Evolutionary conservation across 2,329 filamentous ascomycete species (phyloP), one percentile per base, ranked within the genome.

Genomic region (Aspergillus neotritici): DNA sequence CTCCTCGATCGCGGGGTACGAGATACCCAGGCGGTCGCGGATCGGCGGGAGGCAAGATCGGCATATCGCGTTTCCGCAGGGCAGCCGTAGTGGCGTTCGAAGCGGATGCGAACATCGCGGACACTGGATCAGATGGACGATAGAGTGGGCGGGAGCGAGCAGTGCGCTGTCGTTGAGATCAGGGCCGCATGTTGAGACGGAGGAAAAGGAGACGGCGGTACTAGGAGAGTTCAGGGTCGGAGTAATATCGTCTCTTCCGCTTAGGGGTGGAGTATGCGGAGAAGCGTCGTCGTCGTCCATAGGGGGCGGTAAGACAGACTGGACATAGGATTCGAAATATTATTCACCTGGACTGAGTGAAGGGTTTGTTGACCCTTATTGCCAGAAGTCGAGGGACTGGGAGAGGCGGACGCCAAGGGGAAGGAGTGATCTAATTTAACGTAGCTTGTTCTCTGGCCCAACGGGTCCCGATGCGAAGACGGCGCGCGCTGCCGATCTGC

Each of bases 61-160:
- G 68, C 90, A 96, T 9, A 94, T 66, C 9, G 83, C 83, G 58
- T 84, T 80, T 21, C 89, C 88, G 62, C 90, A 96, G 4, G 89
- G 88, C 4, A 95, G 70, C 0, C 86, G 86, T 44, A 88, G 75
- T 4, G 89, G 86, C 7, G 79, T 73, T 35, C 68, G 73, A 25
- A 93, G 71, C 1, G 84, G 83, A 34, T 71, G 72, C 3, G 83
- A 86, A 64, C 90, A 95, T 49, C 77, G 70, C 9, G 76, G 76
- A 62, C 90, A 96, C 67, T 94, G 87, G 41, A 93, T 75, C 32
- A 93, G 70, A 34, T 83, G 82, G 48, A 94, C 74, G 42, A 89
- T 72, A 44, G 78, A 70, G 51, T 85, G 75, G 13, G 79, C 45
- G 5, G 39, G 31, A 16, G 30, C 21, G 21, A 25, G 14, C 13